Conservation (phyloP, 345 rosid genomes). For the Microthlaspi erraticum region DNA sequence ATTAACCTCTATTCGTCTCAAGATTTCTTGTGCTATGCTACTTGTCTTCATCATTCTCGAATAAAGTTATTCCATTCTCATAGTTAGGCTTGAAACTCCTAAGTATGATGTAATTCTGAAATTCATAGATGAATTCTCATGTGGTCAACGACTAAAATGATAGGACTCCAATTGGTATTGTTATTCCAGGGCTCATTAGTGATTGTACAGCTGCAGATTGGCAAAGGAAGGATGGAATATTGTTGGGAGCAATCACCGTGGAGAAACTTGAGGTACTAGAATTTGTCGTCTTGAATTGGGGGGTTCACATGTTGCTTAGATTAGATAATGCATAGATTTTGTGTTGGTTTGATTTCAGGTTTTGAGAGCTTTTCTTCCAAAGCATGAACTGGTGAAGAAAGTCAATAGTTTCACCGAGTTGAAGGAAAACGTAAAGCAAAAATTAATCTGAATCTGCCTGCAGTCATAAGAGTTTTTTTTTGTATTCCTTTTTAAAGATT, state of each 20-base stretch:
- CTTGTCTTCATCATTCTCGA: too few species aligned
- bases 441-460: too few species aligned
- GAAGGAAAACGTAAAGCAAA: too few species aligned
- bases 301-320: neutral
- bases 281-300: neutral
- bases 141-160: conserved; percentile 50
- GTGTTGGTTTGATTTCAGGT: conserved; percentile 54
- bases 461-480: too few species aligned
- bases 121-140: too few species aligned
- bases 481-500: too few species aligned
- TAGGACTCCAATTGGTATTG: conserved; percentile 60
- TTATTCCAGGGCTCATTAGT: conserved; percentile 79
- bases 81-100: too few species aligned
- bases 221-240: conserved; percentile 82
- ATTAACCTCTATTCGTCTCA: too few species aligned
- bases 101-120: too few species aligned
- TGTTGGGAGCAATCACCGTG: conserved; percentile 90
- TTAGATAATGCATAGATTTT: neutral
- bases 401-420: conserved; percentile 80
- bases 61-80: too few species aligned
- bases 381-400: conserved; percentile 72
- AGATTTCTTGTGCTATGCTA: too few species aligned
- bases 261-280: conserved; percentile 80
- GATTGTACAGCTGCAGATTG: conserved; percentile 67
- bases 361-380: conserved; percentile 85